These are phyloP conservation scores for Cucurbita maxima DNA, from an alignment of 306 rosid genomes.

Conservation along the genomic window DNA sequence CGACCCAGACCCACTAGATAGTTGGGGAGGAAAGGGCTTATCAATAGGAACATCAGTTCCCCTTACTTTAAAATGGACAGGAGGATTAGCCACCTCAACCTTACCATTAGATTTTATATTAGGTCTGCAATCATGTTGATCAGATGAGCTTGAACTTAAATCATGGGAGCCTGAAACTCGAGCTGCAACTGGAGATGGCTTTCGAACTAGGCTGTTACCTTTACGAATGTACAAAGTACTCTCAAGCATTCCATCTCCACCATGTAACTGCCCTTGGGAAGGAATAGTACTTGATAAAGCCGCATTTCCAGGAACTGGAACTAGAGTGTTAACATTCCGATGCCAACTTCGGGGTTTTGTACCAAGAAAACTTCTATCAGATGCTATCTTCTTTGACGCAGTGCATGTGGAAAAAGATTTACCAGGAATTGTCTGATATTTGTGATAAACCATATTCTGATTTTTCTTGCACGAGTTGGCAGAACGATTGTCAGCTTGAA, in stretches of 20 bases:
- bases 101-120: slow-evolving; percentile 20
- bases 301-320: slow-evolving; percentile 21
- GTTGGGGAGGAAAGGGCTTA: slow-evolving; percentile 28
- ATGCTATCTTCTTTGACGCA: slow-evolving; percentile 24
- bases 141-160: slow-evolving; percentile 19
- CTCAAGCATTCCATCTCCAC: slow-evolving; percentile 30
- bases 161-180: slow-evolving; percentile 24
- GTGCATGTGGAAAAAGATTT: slow-evolving; percentile 17
- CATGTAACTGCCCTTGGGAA: slow-evolving; percentile 32
- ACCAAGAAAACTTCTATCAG: slow-evolving; percentile 13
- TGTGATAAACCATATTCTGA: slow-evolving; percentile 18
- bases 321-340: slow-evolving; percentile 26
- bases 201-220: slow-evolving; percentile 85
- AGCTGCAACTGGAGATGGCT: slow-evolving; percentile 37
- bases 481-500: slow-evolving; percentile 18
- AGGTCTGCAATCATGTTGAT: slow-evolving; percentile 30
- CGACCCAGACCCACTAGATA: slow-evolving; percentile 16
- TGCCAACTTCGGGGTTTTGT: slow-evolving; percentile 64
- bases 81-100: slow-evolving; percentile 26
- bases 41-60: slow-evolving; percentile 20
- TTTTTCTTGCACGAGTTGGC: slow-evolving; percentile 27
- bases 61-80: slow-evolving; percentile 16
- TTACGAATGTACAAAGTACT: slow-evolving; percentile 76
- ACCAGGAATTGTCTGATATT: slow-evolving; percentile 18
- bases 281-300: slow-evolving; percentile 21